phyloP scores from a whole-genome alignment of 2,329 filamentous ascomycete genomes.

The Colletotrichum sansevieriae region DNA sequence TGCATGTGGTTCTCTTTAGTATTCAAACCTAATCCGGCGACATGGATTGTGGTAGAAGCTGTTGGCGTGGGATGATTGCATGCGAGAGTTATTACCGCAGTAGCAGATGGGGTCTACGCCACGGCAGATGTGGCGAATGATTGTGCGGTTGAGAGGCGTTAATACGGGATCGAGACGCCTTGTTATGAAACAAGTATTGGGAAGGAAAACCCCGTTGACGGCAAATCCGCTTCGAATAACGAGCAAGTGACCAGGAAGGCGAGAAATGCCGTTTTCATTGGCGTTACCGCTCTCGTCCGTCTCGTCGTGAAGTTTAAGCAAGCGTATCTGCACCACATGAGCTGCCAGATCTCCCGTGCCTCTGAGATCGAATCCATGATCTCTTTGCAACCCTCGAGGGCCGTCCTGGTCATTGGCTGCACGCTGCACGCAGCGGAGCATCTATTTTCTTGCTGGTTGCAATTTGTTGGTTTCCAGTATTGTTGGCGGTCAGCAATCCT shows the following conservation, averaged over 20 bases:
- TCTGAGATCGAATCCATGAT: not conserved
- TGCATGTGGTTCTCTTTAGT: conserved; percentile 14
- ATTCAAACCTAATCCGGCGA: conserved; percentile 22
- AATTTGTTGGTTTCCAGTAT: not conserved
- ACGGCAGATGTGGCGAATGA: too few species aligned
- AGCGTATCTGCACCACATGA: conserved; percentile 14
- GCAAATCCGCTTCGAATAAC: conserved; percentile 5
- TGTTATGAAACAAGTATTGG: conserved; percentile 3
- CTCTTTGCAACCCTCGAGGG: not conserved
- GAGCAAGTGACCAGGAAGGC: conserved; percentile 16
- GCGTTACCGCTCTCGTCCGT: conserved; percentile 3
- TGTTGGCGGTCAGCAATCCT: not conserved
- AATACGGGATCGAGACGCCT: conserved; percentile 20
- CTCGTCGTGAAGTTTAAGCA: conserved; percentile 29
- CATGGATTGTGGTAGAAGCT: conserved; percentile 13
- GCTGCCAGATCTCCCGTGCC: conserved; percentile 12
- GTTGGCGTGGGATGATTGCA: conserved; percentile 23
- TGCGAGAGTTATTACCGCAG: not conserved
- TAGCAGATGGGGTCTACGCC: too few species aligned
- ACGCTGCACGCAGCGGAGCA: conserved; percentile 18
- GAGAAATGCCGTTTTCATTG: too few species aligned
- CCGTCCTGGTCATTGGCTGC: not conserved
- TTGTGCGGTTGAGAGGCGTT: not conserved
- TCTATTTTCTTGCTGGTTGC: conserved; percentile 13
- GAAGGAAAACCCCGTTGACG: conserved; percentile 1